Percentiles rank a stretch among this genome's conserved stretches.
Conservation (phyloP, 1,139 yeast species). For the Magnusiomyces paraingens region DNA sequence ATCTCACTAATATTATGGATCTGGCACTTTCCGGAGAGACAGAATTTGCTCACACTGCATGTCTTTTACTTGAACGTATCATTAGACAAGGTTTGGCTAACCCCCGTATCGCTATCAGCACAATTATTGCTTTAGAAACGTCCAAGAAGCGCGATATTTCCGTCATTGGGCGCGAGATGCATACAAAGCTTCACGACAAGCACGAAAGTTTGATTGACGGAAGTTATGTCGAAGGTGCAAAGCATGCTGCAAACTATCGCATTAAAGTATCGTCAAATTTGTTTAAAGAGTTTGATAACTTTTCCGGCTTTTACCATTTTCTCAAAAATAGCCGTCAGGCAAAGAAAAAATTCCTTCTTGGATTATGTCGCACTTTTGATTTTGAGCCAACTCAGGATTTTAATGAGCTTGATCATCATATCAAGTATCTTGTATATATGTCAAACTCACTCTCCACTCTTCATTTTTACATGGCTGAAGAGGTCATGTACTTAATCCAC, state of each 20-base stretch:
- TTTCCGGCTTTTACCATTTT: conserved; percentile 39
- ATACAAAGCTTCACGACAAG: conserved; percentile 50
- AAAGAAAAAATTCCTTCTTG: conserved; percentile 41
- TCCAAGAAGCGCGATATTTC: conserved; percentile 43
- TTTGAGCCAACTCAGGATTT: conserved; percentile 25
- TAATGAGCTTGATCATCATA: conserved; percentile 18
- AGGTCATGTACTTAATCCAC: conserved; percentile 30
- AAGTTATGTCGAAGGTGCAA: conserved; percentile 59
- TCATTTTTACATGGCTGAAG: conserved; percentile 40
- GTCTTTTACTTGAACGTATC: conserved; percentile 49
- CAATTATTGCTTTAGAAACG: conserved; percentile 63
- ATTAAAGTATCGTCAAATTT: conserved; percentile 25
- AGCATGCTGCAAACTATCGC: conserved; percentile 45
- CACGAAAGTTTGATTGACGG: conserved; percentile 67
- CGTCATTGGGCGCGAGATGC: conserved; percentile 46
- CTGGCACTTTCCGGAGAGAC: conserved; percentile 46
- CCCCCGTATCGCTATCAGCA: conserved; percentile 53
- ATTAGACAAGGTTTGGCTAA: conserved; percentile 64
- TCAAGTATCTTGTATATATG: conserved; percentile 36
- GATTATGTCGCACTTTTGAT: conserved; percentile 35
- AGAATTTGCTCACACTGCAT: conserved; percentile 43
- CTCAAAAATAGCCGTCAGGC: conserved; percentile 41
- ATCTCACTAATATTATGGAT: conserved; percentile 42
- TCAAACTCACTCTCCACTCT: conserved; percentile 39
- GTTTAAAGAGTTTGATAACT: conserved; percentile 21